Evolutionary conservation across 768 basidiomycete genomes (phyloP), one percentile per base, ranked within the genome.

Genomic region (Calocera cornea): DNA sequence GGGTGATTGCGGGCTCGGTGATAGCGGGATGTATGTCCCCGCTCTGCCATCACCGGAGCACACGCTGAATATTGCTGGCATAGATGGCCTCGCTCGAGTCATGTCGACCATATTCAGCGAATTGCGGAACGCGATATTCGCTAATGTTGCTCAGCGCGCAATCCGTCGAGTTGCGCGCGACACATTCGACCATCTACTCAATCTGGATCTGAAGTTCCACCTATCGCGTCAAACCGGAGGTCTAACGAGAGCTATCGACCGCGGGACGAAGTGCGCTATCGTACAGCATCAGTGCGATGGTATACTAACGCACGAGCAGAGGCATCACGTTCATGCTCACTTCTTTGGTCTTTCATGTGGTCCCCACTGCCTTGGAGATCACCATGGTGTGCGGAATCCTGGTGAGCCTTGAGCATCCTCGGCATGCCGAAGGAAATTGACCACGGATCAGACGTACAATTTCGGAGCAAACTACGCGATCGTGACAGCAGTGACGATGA

Each of bases 401-500:
- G 77, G 95, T 94, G 72, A 27, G 88, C 76, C 34, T 41, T 16
- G 16, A 14, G 40, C 33, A 68, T 41, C 33, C 1, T 36, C 10
- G 29, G 44, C n/a, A 33, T 41, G 14, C 33, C 22, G 33, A 24
- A 38, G 44, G 69, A 64, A 33, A 10, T 12, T 65, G 34, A 65
- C 34, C 17, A 67, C 49, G 3, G 31, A 11, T 24, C 67, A 97
- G 94, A 95, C 92, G 1, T 98, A 91, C 73, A 95, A 97, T 74
- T 99, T 97, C 73, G 97, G 97, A 10, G 93, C 89, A 88, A 88
- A 97, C 75, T 99, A 95, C 76, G 95, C 97, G 2, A 92, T 89
- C 1, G 86, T 98, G 50, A 97, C 95, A 0, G 82, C 85, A 1
- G 76, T 83, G 1, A 91, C 95, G 0, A 86, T 99, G 82, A 89